A percentile compares a stretch with the other conserved stretches of the same genome.
phyloP scores from a whole-genome alignment of 805 yeast genomes.

The Metschnikowia kofuensis region DNA sequence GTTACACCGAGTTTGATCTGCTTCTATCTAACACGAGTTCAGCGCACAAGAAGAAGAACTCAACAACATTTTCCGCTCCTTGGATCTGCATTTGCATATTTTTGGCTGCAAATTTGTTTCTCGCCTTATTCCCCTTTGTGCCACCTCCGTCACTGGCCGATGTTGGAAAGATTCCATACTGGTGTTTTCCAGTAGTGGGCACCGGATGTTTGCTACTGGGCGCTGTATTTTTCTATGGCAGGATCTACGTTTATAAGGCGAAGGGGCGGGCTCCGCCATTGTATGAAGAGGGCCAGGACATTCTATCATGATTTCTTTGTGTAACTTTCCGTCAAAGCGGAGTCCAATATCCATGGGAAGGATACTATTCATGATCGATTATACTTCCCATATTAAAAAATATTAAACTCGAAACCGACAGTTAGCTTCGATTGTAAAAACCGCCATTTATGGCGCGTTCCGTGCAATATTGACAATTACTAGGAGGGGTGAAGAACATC shows the following conservation, averaged over 20 bases:
- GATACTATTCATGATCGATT: no score
- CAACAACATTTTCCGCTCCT: constrained; percentile 27
- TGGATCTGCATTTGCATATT: constrained; percentile 34
- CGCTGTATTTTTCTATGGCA: constrained; percentile 24
- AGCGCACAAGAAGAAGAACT: not conserved
- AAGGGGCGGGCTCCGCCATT: constrained; percentile 10
- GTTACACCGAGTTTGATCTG: constrained; percentile 18
- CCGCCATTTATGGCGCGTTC: no score
- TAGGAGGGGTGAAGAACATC: no score
- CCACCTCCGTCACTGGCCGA: constrained; percentile 45
- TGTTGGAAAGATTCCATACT: constrained; percentile 44
- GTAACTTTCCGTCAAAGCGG: no score
- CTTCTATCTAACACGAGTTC: constrained; percentile 10
- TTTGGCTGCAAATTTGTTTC: constrained; percentile 44
- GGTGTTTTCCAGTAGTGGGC: constrained; percentile 57
- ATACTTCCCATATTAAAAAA: no score
- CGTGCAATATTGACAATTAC: no score
- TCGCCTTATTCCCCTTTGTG: constrained; percentile 55
- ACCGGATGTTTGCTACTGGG: constrained; percentile 44
- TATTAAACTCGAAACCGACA: no score
- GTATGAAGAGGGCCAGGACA: constrained; percentile 17
- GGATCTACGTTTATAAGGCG: constrained; percentile 10
- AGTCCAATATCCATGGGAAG: no score
- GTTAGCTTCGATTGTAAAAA: no score
- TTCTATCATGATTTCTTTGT: not conserved